Evolutionary conservation across 352 stramenopile genomes (phyloP), one percentile per base, ranked within the genome.

Genomic region (Thalassiosira delicatula): DNA sequence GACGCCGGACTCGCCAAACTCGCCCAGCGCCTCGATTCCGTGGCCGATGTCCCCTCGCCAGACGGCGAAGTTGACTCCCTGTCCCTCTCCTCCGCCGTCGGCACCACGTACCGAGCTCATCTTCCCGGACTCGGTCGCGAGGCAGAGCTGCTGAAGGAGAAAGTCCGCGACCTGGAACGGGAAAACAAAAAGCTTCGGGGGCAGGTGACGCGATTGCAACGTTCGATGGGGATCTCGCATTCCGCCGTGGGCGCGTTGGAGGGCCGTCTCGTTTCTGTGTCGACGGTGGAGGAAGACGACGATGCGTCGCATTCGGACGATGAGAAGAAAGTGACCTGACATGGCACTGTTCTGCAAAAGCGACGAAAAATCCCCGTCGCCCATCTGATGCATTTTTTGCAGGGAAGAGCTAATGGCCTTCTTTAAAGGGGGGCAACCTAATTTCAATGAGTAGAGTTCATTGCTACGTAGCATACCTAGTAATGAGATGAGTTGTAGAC

Each of bases 1-100:
- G 84, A 93, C 67, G 67, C 84, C 25, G 91, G 86, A 68, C 75
- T 93, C 29, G 70, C 70, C 23, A 81, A 84, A 49, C 70, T 94
- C 11, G 86, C 89, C 44, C 60, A 89, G 53, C 83, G 76, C n/a
- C 42, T 81, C 25, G 65, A 78, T 53, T 79, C 67, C 46, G 29
- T 85, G 7, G 66, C 73, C n/a, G n/a, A n/a, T n/a, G n/a, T n/a
- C n/a, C n/a, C n/a, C n/a, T n/a, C n/a, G n/a, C n/a, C n/a, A n/a
- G n/a, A 83, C 63, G 70, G 81, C 70, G 71, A 90, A 62, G 62
- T 69, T 25, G 81, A 85, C 37, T 86, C 70, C 29, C 32, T 86
- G 29, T 86, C 69, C 49, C 37, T 85, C 21, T 82, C 76, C 30
- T 78, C 78, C 8, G 53, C 56, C 21, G 14, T 72, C 33, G 60